These are phyloP conservation scores for Inga leiocalycina DNA, from an alignment of 306 rosid genomes.

Conservation along the genomic window DNA sequence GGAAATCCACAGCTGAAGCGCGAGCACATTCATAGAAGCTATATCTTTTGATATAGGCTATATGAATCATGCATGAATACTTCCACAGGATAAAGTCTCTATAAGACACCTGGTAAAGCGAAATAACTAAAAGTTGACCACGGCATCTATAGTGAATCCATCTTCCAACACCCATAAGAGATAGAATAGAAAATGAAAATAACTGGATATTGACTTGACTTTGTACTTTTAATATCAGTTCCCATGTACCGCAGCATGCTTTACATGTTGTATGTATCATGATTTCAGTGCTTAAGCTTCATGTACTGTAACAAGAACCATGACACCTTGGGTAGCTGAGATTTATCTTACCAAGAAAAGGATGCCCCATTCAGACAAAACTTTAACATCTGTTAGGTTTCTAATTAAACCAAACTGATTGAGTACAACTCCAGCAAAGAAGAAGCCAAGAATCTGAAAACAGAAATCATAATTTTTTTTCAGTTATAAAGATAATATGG, in stretches of 20 bases:
- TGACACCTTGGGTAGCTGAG: conserved; percentile 22
- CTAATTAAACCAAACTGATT: conserved; percentile 97
- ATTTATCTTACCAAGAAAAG: conserved; percentile 94
- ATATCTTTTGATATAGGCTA: conserved; percentile 13
- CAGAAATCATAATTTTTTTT: conserved; percentile 32
- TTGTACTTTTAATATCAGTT: conserved; percentile 5
- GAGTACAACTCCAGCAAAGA: conserved; percentile 90
- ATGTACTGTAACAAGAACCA: background rate
- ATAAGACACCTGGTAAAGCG: background rate
- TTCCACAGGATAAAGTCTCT: background rate
- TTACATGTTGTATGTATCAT: conserved; percentile 24
- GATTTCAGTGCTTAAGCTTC: conserved; percentile 17
- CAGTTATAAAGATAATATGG: conserved; percentile 21
- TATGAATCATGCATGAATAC: background rate
- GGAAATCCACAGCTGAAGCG: conserved; percentile 4
- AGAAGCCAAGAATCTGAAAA: conserved; percentile 97
- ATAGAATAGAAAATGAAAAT: conserved; percentile 16
- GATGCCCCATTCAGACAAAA: conserved; percentile 97
- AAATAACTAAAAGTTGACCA: conserved; percentile 5
- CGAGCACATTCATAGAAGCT: background rate
- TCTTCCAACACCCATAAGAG: background rate
- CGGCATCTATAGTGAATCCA: background rate
- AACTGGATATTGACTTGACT: conserved; percentile 6
- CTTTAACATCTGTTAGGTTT: conserved; percentile 88
- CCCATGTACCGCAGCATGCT: conserved; percentile 7